phyloP scores from a whole-genome alignment of 83 land plant species.

The Isoetes engelmannii region DNA sequence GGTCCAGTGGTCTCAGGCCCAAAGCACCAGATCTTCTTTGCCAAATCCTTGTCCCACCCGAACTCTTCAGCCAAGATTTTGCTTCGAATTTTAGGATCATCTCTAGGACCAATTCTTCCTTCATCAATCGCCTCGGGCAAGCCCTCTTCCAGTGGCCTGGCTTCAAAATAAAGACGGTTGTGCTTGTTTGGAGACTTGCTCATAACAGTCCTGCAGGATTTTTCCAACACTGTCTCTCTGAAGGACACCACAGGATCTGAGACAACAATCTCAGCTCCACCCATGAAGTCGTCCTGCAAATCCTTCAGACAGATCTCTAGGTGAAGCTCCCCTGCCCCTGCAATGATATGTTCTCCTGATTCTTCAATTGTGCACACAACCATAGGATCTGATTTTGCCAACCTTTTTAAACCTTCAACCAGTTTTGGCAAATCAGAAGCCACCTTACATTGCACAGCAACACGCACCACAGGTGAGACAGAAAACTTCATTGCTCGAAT shows the following conservation, averaged over 20 bases:
- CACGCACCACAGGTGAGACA: slow-evolving; percentile 70
- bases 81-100: slow-evolving; percentile 48
- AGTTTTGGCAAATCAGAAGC: slow-evolving; percentile 66
- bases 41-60: slow-evolving; percentile 52
- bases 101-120: slow-evolving; percentile 50
- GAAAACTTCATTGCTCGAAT: slow-evolving; percentile 67
- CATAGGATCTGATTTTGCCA: slow-evolving; percentile 60
- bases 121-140: slow-evolving; percentile 57
- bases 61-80: slow-evolving; percentile 44
- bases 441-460: slow-evolving; percentile 68
- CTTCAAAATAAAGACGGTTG: slow-evolving; percentile 55
- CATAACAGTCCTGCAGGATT: slow-evolving; percentile 46
- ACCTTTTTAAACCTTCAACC: slow-evolving; percentile 56
- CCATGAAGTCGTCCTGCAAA: slow-evolving; percentile 44
- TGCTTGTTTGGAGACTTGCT: slow-evolving; percentile 65
- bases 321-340: slow-evolving; percentile 60
- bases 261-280: slow-evolving; percentile 35
- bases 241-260: slow-evolving; percentile 41
- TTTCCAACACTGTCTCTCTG: slow-evolving; percentile 35
- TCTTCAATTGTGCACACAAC: slow-evolving; percentile 49
- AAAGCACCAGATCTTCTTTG: slow-evolving; percentile 42
- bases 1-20: slow-evolving; percentile 33
- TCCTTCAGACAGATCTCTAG: slow-evolving; percentile 58
- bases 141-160: slow-evolving; percentile 49
- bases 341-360: slow-evolving; percentile 55